phyloP scores from a whole-genome alignment of 371 early-diverging fungal species.

The Syncephalastrum racemosum region DNA sequence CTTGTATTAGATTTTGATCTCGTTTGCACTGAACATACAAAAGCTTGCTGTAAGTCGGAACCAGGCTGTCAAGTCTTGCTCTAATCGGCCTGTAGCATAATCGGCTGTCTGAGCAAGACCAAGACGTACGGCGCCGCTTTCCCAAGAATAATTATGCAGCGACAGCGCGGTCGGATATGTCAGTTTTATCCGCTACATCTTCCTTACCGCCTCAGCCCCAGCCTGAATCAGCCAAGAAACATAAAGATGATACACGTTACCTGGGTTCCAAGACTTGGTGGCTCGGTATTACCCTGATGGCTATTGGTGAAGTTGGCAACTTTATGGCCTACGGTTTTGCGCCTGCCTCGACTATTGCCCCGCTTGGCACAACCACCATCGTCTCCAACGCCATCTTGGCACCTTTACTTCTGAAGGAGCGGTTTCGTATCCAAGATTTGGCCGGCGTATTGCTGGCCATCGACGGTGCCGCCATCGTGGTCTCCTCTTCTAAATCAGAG shows the following conservation, averaged over 20 bases:
- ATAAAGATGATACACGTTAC: conserved; percentile 29
- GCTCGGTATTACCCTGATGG: conserved; percentile 65
- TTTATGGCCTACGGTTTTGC: conserved; percentile 72
- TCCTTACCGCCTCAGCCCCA: conserved; percentile 4
- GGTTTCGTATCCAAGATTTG: conserved; percentile 55
- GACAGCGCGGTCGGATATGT: not conserved
- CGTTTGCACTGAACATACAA: conserved; percentile 22
- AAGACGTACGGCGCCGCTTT: not conserved
- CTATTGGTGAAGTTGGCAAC: conserved; percentile 47
- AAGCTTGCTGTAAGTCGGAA: conserved; percentile 21
- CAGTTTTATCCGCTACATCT: conserved; percentile 16
- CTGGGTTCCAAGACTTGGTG: conserved; percentile 61
- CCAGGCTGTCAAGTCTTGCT: conserved; percentile 1
- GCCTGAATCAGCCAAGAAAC: conserved; percentile 2
- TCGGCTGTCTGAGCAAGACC: conserved; percentile 7
- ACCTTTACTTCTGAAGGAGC: conserved; percentile 61
- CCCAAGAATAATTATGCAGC: not conserved
- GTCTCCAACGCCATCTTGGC: conserved; percentile 67
- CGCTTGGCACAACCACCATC: conserved; percentile 67
- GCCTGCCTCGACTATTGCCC: conserved; percentile 68
- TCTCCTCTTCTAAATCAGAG: conserved; percentile 48
- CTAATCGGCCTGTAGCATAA: conserved; percentile 15
- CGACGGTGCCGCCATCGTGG: conserved; percentile 64
- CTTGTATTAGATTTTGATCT: conserved; percentile 16
- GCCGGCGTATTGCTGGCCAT: conserved; percentile 59